These are phyloP conservation scores for Ganoderma resinaceum DNA, from an alignment of 1,284 basidiomycete genomes.

Conservation along the genomic window DNA sequence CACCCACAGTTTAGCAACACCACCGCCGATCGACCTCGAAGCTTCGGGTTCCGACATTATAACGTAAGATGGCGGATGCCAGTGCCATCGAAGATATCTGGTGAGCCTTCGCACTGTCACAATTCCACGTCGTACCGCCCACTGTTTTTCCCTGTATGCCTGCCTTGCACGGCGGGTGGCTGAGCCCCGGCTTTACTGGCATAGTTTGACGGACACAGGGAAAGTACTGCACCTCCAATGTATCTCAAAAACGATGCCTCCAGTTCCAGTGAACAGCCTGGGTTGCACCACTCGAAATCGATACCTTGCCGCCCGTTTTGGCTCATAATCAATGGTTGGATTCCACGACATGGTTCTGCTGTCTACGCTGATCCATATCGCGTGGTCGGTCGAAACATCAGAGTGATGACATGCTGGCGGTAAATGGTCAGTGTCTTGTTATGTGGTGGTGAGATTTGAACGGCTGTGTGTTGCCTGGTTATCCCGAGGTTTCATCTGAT, in stretches of 20 bases:
- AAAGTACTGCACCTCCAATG: not conserved
- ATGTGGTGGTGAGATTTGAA: not conserved
- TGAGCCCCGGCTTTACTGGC: too few relatives aligned
- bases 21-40: too few relatives aligned
- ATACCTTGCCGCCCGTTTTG: not conserved
- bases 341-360: not conserved
- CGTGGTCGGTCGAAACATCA: not conserved
- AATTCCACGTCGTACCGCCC: not conserved
- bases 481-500: not conserved
- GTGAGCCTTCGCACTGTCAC: not conserved
- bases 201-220: not conserved
- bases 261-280: not conserved
- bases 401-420: not conserved
- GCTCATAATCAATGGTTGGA: not conserved
- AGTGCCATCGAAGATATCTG: not conserved
- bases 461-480: not conserved
- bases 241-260: not conserved
- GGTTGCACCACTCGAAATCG: not conserved
- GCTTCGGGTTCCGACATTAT: too few relatives aligned
- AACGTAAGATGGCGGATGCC: not conserved
- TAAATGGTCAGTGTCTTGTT: not conserved
- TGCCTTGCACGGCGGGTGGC: too few relatives aligned
- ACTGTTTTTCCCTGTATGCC: not conserved
- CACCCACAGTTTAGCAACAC: too few relatives aligned
- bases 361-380: not conserved